Conservation (phyloP, 2,329 filamentous ascomycete genomes). For the Colletotrichum acutatum region DNA sequence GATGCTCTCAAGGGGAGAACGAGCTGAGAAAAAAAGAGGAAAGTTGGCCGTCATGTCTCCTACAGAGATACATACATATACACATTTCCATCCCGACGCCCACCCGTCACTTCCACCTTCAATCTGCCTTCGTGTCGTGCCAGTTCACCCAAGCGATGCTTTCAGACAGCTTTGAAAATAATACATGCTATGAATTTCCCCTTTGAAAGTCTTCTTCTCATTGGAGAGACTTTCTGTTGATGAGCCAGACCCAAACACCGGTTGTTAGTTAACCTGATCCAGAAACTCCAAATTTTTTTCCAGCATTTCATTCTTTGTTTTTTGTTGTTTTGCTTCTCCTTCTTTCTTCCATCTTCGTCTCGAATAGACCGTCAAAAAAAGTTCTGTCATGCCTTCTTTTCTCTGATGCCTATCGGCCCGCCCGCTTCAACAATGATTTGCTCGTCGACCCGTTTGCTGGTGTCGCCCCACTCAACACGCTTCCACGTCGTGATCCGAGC, state of each 20-base stretch:
- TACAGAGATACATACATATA: slow-evolving; percentile 13
- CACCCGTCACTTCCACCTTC: neutral
- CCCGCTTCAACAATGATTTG: slow-evolving; percentile 75
- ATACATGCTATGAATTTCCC: slow-evolving; percentile 12
- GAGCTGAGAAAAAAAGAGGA: neutral
- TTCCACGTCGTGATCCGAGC: slow-evolving; percentile 94
- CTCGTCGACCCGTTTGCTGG: slow-evolving; percentile 65
- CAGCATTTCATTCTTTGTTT: neutral
- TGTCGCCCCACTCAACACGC: slow-evolving; percentile 77
- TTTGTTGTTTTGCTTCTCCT: neutral
- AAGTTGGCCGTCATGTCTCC: slow-evolving; percentile 1
- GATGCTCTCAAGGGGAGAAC: neutral
- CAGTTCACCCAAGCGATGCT: slow-evolving; percentile 6
- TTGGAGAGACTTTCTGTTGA: neutral
- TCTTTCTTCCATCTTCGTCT: neutral
- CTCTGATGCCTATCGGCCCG: slow-evolving; percentile 45
- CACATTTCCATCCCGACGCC: slow-evolving; percentile 2
- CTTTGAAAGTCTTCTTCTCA: neutral
- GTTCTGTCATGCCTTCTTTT: neutral
- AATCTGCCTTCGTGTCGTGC: neutral
- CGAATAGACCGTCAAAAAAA: neutral
- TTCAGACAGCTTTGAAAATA: neutral
- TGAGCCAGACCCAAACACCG: slow-evolving; percentile 21
- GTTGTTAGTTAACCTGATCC: neutral
- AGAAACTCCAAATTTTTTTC: slow-evolving; percentile 22